Conservation (phyloP, 2,329 filamentous ascomycete species). For the Stromatinia cepivora region DNA sequence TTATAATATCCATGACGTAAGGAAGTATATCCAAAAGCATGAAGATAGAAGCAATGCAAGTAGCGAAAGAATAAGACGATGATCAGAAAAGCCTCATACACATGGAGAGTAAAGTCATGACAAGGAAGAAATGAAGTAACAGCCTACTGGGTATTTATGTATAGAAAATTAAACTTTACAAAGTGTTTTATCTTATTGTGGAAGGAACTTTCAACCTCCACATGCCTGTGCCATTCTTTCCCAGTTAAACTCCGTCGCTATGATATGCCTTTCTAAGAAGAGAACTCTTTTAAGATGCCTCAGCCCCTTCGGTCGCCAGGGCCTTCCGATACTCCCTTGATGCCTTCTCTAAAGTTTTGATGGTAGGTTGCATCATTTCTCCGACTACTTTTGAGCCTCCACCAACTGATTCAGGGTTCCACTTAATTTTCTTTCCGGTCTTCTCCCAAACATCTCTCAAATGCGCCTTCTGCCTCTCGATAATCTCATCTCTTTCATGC, state of each 20-base stretch:
- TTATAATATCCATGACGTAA: slow-evolving; percentile 30
- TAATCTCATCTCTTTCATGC: slow-evolving; percentile 63
- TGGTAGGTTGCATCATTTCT: slow-evolving; percentile 72
- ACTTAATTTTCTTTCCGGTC: slow-evolving; percentile 71
- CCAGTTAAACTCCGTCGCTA: slow-evolving; percentile 37
- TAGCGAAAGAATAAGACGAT: slow-evolving; percentile 16
- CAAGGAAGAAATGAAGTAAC: background rate
- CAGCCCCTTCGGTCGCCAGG: slow-evolving; percentile 58
- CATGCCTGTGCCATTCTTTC: slow-evolving; percentile 27
- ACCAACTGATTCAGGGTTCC: slow-evolving; percentile 66
- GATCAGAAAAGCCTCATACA: slow-evolving; percentile 13
- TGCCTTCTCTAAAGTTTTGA: slow-evolving; percentile 69
- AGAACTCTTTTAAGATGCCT: slow-evolving; percentile 28
- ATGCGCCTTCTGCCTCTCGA: slow-evolving; percentile 67
- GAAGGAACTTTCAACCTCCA: slow-evolving; percentile 8
- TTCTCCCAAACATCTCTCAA: slow-evolving; percentile 68
- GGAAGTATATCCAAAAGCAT: slow-evolving; percentile 28
- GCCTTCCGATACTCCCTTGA: slow-evolving; percentile 70
- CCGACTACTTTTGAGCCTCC: slow-evolving; percentile 77
- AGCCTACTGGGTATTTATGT: background rate
- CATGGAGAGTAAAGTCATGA: background rate
- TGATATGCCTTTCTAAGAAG: slow-evolving; percentile 23
- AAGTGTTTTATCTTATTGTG: background rate
- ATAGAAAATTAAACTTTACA: slow-evolving; percentile 10
- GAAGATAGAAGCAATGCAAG: slow-evolving; percentile 8